Evolutionary conservation across 352 stramenopile genomes (phyloP), one percentile per base, ranked within the genome.

Genomic region (Phytophthora podocarpi): DNA sequence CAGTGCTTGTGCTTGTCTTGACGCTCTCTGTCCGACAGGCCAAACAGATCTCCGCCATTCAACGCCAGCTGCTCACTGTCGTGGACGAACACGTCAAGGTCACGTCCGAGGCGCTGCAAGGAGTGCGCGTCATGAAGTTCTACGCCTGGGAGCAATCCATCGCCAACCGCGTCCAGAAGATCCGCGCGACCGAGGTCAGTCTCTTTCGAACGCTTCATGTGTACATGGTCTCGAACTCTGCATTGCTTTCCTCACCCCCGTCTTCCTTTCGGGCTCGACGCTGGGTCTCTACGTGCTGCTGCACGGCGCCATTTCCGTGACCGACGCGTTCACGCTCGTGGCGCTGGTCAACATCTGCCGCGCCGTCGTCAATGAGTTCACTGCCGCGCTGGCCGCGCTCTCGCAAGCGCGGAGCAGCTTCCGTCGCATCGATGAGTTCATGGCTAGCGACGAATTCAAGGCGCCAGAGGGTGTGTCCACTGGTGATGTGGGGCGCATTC

Each of bases 61-160:
- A 74, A 21, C 59, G 34, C 6, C 18, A 63, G 24, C 23, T 74
- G 23, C 42, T 74, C 11, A 43, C 13, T 0, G 58, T 72, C 20
- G 83, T 96, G 32, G 41, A 81, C 8, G 69, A 88, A 8, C 80
- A 93, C 5, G 89, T 98, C 20, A 96, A 96, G 69, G 85, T 97
- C 64, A 93, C 95, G 37, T 96, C 91, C 32, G 95, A 98, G 72
- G 85, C 96, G 15, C 74, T 98, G 5, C 64, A 86, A 12, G 93
- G 91, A 2, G 90, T 97, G 36, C 74, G 89, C 41, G 85, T 87
- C 42, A 81, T 97, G 37, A 97, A 97, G 64, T 91, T 96, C 63
- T 95, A 95, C 56, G 85, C 82, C 15, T 96, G 87, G 88, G 76
- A 86, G 42, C 59, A 73, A 7, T 76, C 70, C 26, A 41, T 82